These are phyloP conservation scores for Keithomyces neogunnii DNA, from an alignment of 2,329 filamentous ascomycete genomes.

Conservation along the genomic window DNA sequence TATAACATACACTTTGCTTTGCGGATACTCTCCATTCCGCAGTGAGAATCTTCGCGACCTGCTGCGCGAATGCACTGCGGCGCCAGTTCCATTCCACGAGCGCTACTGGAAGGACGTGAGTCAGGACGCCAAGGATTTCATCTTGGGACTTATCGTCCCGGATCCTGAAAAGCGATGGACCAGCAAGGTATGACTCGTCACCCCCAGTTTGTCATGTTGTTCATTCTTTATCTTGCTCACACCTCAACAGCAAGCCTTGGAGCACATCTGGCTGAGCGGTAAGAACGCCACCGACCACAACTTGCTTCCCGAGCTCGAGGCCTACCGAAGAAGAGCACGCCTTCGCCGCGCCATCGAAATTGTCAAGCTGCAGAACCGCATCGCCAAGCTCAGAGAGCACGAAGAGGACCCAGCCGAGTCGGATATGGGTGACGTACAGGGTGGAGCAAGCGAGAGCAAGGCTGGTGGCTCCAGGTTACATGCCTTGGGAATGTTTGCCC, in stretches of 20 bases:
- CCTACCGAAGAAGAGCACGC: constrained; percentile 84
- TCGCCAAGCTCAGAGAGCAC: constrained; percentile 87
- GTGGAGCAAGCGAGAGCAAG: constrained; percentile 41
- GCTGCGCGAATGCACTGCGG: constrained; percentile 85
- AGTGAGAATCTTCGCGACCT: constrained; percentile 88
- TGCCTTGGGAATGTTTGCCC: constrained; percentile 8
- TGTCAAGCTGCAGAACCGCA: constrained; percentile 91
- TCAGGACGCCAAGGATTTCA: constrained; percentile 91
- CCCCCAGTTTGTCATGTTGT: background rate
- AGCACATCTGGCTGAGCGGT: constrained; percentile 84
- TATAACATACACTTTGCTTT: constrained; percentile 96
- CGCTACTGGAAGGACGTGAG: constrained; percentile 98
- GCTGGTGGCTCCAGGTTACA: constrained; percentile 8
- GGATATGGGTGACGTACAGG: constrained; percentile 57
- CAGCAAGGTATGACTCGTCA: constrained; percentile 52
- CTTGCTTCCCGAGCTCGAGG: constrained; percentile 85
- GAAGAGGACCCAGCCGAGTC: constrained; percentile 76
- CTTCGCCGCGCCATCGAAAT: constrained; percentile 91
- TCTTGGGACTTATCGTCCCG: constrained; percentile 70
- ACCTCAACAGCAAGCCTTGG: constrained; percentile 56
- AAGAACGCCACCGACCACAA: constrained; percentile 92
- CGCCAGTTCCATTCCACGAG: constrained; percentile 87
- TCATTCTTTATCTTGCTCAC: background rate
- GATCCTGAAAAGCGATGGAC: constrained; percentile 68
- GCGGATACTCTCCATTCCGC: constrained; percentile 96